Evolutionary conservation across 768 basidiomycete genomes (phyloP).

Genomic region (Daedalea quercina): DNA sequence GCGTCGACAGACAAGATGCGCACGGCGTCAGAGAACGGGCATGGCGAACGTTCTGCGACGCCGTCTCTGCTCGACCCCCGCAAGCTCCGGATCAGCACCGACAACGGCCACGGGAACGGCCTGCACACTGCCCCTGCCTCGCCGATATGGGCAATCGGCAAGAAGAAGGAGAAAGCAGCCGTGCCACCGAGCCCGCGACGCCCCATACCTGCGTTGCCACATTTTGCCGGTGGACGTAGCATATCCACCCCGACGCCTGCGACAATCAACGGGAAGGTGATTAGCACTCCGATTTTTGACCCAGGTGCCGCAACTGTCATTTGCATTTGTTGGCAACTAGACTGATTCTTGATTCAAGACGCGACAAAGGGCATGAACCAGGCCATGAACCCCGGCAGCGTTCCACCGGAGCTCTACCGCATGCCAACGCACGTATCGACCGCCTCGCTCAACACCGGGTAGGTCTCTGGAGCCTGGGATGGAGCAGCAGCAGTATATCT

Average conservation of each 20-base stretch:
- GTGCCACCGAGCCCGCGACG: slow-evolving; percentile 9
- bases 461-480: slow-evolving; percentile 19
- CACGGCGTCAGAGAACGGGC: slow-evolving; percentile 4
- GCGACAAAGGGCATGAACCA: slow-evolving; percentile 73
- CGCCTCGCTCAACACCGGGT: slow-evolving; percentile 61
- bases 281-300: slow-evolving; percentile 65
- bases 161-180: slow-evolving; percentile 7
- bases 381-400: slow-evolving; percentile 54
- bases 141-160: slow-evolving; percentile 9
- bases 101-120: slow-evolving; percentile 4
- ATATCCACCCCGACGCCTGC: slow-evolving; percentile 11
- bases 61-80: slow-evolving; percentile 9
- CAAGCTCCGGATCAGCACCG: slow-evolving; percentile 13
- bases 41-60: slow-evolving; percentile 5
- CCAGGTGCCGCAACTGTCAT: slow-evolving; percentile 38
- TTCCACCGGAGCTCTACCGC: slow-evolving; percentile 37
- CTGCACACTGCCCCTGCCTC: slow-evolving; percentile 9
- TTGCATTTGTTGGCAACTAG: no score
- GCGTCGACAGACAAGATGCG: not conserved
- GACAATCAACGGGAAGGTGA: slow-evolving; percentile 45
- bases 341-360: slow-evolving; percentile 26
- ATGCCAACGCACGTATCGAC: slow-evolving; percentile 23
- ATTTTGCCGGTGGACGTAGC: slow-evolving; percentile 6
- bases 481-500: slow-evolving; percentile 13
- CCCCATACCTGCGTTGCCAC: slow-evolving; percentile 8